Evolutionary conservation across 805 yeast species (phyloP).

Genomic region (Ogataea henricii): DNA sequence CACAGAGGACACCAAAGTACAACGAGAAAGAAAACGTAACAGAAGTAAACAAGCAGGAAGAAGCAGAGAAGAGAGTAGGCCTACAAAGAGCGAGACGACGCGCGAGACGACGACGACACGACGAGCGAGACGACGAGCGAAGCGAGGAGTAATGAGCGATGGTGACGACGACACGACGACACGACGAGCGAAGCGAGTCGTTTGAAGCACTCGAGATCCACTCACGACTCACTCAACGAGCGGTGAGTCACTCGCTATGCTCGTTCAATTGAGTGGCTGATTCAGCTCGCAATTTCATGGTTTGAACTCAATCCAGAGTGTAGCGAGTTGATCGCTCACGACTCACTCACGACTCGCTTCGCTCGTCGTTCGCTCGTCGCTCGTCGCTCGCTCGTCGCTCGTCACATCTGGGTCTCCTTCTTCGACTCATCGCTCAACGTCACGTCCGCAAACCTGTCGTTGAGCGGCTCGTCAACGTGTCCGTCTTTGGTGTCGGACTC

Average conservation of each 20-base stretch:
- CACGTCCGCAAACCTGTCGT: slow-evolving; percentile 28
- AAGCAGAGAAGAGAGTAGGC: background rate
- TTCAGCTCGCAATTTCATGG: too few relatives aligned
- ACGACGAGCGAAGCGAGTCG: too few relatives aligned
- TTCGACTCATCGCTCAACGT: slow-evolving; percentile 24
- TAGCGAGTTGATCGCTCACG: background rate
- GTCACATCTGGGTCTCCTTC: slow-evolving; percentile 28
- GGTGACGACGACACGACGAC: too few relatives aligned
- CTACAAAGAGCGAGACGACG: background rate
- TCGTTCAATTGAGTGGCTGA: background rate
- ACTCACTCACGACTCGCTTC: background rate
- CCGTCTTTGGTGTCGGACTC: slow-evolving; percentile 19
- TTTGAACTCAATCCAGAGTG: too few relatives aligned
- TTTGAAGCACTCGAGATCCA: too few relatives aligned
- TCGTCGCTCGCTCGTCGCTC: background rate
- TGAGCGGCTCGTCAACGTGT: slow-evolving; percentile 17
- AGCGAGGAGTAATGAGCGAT: too few relatives aligned
- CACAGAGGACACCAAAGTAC: background rate
- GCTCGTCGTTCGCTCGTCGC: background rate
- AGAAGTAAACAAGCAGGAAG: background rate
- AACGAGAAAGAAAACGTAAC: background rate
- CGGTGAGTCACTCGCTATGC: too few relatives aligned
- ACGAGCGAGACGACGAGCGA: too few relatives aligned
- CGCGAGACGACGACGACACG: too few relatives aligned
- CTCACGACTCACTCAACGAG: too few relatives aligned